A percentile compares a stretch with the other conserved stretches of the same genome.
These are phyloP conservation scores for Pseudogymnoascus sp. DNA, from an alignment of 2,329 filamentous ascomycete species.

Conservation along the genomic window DNA sequence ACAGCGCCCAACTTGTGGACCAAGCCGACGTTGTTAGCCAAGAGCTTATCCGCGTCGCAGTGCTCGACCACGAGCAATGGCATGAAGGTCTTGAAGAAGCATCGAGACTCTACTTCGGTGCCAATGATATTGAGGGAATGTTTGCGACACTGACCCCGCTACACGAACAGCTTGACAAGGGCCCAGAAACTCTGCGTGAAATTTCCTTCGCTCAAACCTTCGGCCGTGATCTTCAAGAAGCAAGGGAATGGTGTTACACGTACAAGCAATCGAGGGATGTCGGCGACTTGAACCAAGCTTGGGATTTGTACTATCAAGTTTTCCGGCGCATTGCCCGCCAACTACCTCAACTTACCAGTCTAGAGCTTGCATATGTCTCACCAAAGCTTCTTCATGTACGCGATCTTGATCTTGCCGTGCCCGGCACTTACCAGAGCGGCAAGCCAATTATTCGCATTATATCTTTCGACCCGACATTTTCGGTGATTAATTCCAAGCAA, in stretches of 20 bases:
- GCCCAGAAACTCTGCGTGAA: constrained; percentile 87
- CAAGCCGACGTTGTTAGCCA: constrained; percentile 94
- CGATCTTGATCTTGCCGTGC: constrained; percentile 88
- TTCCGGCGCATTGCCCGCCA: constrained; percentile 94
- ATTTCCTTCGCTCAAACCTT: constrained; percentile 98
- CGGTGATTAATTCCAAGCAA: constrained; percentile 95
- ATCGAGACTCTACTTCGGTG: constrained; percentile 91
- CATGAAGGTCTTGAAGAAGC: constrained; percentile 97
- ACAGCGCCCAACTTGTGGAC: constrained; percentile 86
- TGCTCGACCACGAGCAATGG: constrained; percentile 98
- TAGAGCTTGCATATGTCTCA: constrained; percentile 95
- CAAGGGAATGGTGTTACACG: constrained; percentile 89
- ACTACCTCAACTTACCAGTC: constrained; percentile 80
- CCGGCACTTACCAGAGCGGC: constrained; percentile 82
- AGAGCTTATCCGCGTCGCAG: constrained; percentile 92
- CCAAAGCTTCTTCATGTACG: constrained; percentile 82
- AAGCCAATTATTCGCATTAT: constrained; percentile 74
- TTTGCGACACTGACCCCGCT: constrained; percentile 83
- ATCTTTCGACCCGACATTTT: constrained; percentile 84
- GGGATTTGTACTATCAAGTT: constrained; percentile 98
- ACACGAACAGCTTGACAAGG: constrained; percentile 83
- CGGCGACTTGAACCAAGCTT: constrained; percentile 93
- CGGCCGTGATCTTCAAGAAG: constrained; percentile 88
- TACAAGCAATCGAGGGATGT: constrained; percentile 85
- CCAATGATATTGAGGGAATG: constrained; percentile 97